Evolutionary conservation across 192 early-diverging fungal genomes (phyloP).

Genomic region (Mortierella alpina): DNA sequence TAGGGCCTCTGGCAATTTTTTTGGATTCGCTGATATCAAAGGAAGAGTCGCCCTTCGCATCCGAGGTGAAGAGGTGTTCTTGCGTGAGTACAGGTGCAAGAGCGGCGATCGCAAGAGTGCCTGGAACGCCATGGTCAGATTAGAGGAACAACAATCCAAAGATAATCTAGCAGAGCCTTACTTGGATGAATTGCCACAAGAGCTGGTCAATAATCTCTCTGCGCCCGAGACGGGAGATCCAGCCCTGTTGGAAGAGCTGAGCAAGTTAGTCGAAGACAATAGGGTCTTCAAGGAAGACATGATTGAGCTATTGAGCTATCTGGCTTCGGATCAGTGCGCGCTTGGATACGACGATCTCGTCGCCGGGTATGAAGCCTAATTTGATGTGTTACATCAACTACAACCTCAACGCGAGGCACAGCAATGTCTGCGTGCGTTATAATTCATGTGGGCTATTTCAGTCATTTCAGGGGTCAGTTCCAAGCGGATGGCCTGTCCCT

Average conservation of each 20-base stretch:
- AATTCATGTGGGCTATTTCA: no score
- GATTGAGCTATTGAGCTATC: conserved; percentile 13
- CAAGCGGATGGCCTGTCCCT: no score
- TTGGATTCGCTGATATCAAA: conserved; percentile 18
- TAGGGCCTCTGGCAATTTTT: conserved; percentile 13
- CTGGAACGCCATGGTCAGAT: neutral
- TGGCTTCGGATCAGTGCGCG: conserved; percentile 14
- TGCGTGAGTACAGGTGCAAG: neutral
- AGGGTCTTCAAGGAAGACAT: conserved; percentile 13
- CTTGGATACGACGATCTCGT: conserved; percentile 21
- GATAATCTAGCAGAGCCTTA: neutral
- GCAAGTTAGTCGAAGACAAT: conserved; percentile 12
- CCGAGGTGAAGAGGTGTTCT: conserved; percentile 12
- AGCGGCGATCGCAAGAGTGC: conserved; percentile 9
- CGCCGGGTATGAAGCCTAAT: conserved; percentile 8
- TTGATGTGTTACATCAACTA: neutral
- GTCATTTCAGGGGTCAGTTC: no score
- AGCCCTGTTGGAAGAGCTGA: conserved; percentile 16
- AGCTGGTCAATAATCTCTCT: conserved; percentile 12
- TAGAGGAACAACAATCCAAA: conserved; percentile 2
- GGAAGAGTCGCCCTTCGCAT: conserved; percentile 15
- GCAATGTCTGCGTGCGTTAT: no score
- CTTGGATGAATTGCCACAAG: conserved; percentile 7
- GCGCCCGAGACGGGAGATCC: conserved; percentile 10
- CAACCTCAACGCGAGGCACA: no score